Evolutionary conservation across 805 yeast genomes (phyloP), one percentile per base, ranked within the genome.

Genomic region (Metschnikowia sp.): DNA sequence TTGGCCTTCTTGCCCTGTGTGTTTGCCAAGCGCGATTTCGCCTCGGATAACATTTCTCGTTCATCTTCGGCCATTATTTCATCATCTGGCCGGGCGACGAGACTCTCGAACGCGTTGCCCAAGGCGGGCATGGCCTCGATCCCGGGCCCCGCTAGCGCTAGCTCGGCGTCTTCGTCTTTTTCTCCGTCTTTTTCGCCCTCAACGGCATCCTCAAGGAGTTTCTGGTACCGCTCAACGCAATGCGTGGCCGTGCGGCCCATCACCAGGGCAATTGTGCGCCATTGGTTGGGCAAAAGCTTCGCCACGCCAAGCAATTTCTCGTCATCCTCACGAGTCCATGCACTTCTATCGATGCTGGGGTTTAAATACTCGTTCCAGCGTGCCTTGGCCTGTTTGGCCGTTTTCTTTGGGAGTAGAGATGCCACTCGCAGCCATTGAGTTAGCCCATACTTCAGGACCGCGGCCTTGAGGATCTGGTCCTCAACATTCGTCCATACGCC

Each of bases 1-100:
- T 91, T 88, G 0, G 97, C 97, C 65, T 92, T 92, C 56, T 91
- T 90, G 50, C 98, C 99, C 63, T 86, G 89, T 0, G 97, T 90
- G 58, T 89, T 91, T 10, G 96, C 88, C 53, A 92, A 70, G 56
- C 99, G 78, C 1, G 97, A 96, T 40, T 85, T 78, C 0, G 99
- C 99, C 62, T 94, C 99, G n/a, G 88, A 81, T 8, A 91, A 65
- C 97, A 91, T 89, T 63, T 92, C 97, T 47, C 78, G 70, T 58
- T 92, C 97, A 49, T 88, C 96, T 37, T 89, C 97, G 48, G 84
- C 91, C 75, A 89, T 70, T 28, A 83, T 87, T 11, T 79, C 83
- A 2, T 82, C 80, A 66, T 89, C 96, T 0, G 96, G 96, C 50
- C 79, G 75, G 0, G 97, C 92, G 2, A 88, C 88, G 49, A 78